Percentiles rank a stretch among this genome's conserved stretches.
Conservation (phyloP, 208 protist genomes). For the Trypanosoma caninum region DNA sequence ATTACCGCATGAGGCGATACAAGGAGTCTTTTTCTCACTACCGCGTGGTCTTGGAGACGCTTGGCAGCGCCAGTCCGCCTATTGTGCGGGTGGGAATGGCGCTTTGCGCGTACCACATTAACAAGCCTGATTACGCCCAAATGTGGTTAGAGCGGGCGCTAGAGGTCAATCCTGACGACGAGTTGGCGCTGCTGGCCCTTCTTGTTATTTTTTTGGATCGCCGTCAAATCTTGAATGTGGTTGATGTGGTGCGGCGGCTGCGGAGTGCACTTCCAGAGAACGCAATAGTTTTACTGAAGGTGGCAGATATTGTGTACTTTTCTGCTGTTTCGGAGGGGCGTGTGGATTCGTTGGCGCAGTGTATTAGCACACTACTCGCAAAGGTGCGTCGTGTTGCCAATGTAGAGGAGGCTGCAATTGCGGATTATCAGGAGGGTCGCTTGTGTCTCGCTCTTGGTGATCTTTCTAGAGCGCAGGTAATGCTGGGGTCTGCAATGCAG, state of each 20-base stretch:
- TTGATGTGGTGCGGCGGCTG: slow-evolving; percentile 51
- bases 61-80: slow-evolving; percentile 60
- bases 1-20: slow-evolving; percentile 61
- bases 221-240: slow-evolving; percentile 50
- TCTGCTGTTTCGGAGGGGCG: slow-evolving; percentile 35
- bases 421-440: slow-evolving; percentile 80
- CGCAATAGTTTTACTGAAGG: slow-evolving; percentile 68
- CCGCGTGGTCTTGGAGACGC: slow-evolving; percentile 50
- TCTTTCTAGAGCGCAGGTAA: slow-evolving; percentile 38
- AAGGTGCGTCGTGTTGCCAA: slow-evolving; percentile 45
- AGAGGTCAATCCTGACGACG: slow-evolving; percentile 62
- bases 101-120: slow-evolving; percentile 72
- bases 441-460: slow-evolving; percentile 57
- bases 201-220: slow-evolving; percentile 72
- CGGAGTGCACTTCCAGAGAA: slow-evolving; percentile 59
- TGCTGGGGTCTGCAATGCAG: slow-evolving; percentile 60
- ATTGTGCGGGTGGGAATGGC: slow-evolving; percentile 84
- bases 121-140: slow-evolving; percentile 40
- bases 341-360: slow-evolving; percentile 27
- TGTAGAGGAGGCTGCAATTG: slow-evolving; percentile 55
- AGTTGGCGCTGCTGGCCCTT: slow-evolving; percentile 67
- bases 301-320: slow-evolving; percentile 84
- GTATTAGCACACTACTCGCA: slow-evolving; percentile 48
- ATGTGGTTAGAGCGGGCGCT: slow-evolving; percentile 62
- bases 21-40: slow-evolving; percentile 74